Evolutionary conservation across 208 protist genomes (phyloP).

Genomic region (Plasmodiophora brassicae): DNA sequence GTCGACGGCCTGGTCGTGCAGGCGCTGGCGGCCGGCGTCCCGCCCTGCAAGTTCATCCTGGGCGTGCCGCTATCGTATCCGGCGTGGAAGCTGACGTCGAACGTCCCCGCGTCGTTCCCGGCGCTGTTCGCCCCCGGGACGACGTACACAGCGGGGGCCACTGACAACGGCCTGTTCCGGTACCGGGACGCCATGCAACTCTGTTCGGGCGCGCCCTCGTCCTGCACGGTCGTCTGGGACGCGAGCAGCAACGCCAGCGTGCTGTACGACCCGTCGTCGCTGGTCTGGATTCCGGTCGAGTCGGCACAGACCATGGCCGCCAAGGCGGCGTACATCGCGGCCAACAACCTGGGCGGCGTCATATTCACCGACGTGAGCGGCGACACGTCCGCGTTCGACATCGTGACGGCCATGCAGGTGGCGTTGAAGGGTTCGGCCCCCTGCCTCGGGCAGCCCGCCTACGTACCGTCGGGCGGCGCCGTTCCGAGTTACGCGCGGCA

Average conservation of each 20-base stretch:
- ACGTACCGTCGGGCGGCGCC: too few species aligned
- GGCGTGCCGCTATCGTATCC: not conserved
- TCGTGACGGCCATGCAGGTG: too few species aligned
- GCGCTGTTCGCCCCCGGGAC: too few species aligned
- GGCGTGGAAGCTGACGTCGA: not conserved
- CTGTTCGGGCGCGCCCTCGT: too few species aligned
- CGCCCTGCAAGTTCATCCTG: not conserved
- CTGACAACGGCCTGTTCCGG: too few species aligned
- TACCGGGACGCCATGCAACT: too few species aligned
- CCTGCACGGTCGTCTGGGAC: not conserved
- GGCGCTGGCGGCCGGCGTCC: not conserved
- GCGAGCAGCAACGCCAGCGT: not conserved
- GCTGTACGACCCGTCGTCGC: not conserved
- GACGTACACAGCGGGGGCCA: too few species aligned
- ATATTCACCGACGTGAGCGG: not conserved
- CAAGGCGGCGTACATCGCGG: not conserved
- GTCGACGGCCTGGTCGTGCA: not conserved
- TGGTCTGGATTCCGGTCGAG: not conserved
- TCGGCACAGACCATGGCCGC: not conserved
- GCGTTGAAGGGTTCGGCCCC: too few species aligned
- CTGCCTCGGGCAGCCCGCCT: too few species aligned
- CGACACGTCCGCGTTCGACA: too few species aligned
- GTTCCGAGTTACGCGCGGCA: too few species aligned
- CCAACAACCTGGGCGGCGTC: not conserved
- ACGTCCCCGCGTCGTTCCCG: too few species aligned